Conservation (phyloP, 2,329 filamentous ascomycete species). For the Daldinia sp. region DNA sequence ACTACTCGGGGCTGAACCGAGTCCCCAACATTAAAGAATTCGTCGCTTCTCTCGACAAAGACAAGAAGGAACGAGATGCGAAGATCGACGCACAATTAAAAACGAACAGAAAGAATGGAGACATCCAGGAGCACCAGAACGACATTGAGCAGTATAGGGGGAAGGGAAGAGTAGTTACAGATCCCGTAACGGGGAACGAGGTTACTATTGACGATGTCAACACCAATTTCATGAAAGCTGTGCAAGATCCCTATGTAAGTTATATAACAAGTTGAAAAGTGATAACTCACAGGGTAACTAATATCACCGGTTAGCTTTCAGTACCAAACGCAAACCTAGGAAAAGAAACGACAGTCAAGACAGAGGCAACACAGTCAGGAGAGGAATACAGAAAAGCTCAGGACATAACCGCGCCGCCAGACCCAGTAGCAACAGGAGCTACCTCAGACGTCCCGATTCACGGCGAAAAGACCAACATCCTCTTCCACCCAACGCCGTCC, state of each 20-base stretch:
- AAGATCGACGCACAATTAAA: slow-evolving; percentile 69
- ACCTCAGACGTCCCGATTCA: slow-evolving; percentile 96
- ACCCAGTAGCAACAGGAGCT: slow-evolving; percentile 80
- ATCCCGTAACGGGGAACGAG: slow-evolving; percentile 86
- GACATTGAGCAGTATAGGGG: slow-evolving; percentile 50
- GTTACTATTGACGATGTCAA: slow-evolving; percentile 87
- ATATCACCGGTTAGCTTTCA: slow-evolving; percentile 63
- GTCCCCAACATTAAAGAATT: slow-evolving; percentile 90
- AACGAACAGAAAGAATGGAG: slow-evolving; percentile 46
- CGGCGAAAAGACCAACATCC: slow-evolving; percentile 94
- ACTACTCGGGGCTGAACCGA: slow-evolving; percentile 84
- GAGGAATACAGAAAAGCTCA: slow-evolving; percentile 85
- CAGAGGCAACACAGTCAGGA: slow-evolving; percentile 73
- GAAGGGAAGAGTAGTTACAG: slow-evolving; percentile 76
- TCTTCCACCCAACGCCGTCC: slow-evolving; percentile 93
- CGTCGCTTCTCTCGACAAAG: slow-evolving; percentile 76
- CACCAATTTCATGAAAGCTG: slow-evolving; percentile 71
- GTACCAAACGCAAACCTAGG: slow-evolving; percentile 90
- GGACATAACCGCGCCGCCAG: slow-evolving; percentile 89
- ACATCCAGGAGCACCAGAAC: slow-evolving; percentile 54
- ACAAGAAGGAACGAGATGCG: slow-evolving; percentile 79
- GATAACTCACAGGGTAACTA: not conserved
- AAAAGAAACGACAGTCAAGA: slow-evolving; percentile 76
- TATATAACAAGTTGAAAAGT: not conserved
- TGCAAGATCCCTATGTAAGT: slow-evolving; percentile 74